These are phyloP conservation scores for Meyerozyma carpophila DNA, from an alignment of 1,139 yeast species.

Conservation along the genomic window DNA sequence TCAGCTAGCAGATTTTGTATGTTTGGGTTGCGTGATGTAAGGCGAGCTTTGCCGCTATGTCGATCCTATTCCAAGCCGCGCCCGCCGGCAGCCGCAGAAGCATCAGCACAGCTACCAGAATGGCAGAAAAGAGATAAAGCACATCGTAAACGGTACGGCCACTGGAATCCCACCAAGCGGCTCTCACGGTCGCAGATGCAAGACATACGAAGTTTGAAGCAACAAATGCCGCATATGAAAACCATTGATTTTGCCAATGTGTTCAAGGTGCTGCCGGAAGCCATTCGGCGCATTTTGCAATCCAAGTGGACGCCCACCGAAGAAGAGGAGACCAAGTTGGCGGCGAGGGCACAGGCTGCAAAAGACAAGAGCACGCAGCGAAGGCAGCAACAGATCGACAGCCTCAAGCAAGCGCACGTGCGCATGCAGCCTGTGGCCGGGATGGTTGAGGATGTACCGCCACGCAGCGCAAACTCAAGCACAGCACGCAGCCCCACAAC, in stretches of 20 bases:
- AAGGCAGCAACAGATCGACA: constrained; percentile 2
- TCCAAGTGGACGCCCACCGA: constrained; percentile 70
- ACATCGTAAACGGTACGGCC: constrained; percentile 50
- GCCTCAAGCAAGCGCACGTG: background rate
- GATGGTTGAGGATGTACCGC: background rate
- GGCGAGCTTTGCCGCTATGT: background rate
- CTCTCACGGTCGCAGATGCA: constrained; percentile 69
- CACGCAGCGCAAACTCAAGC: background rate
- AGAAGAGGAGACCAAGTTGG: constrained; percentile 42
- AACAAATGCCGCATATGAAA: constrained; percentile 53
- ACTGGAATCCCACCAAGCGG: constrained; percentile 68
- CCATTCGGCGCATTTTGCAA: constrained; percentile 70
- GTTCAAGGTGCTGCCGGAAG: constrained; percentile 76
- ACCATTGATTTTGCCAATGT: constrained; percentile 57
- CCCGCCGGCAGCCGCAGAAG: background rate
- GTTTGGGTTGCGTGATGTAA: background rate
- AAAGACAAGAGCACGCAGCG: constrained; percentile 11
- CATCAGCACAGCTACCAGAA: constrained; percentile 18
- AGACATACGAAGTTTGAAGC: constrained; percentile 53
- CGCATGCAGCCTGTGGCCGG: background rate
- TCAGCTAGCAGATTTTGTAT: background rate
- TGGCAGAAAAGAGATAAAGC: constrained; percentile 72
- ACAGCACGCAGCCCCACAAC: background rate
- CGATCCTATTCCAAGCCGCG: background rate
- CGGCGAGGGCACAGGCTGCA: constrained; percentile 42